Evolutionary conservation across 208 protist species (phyloP).

Genomic region (Leishmania arabica): DNA sequence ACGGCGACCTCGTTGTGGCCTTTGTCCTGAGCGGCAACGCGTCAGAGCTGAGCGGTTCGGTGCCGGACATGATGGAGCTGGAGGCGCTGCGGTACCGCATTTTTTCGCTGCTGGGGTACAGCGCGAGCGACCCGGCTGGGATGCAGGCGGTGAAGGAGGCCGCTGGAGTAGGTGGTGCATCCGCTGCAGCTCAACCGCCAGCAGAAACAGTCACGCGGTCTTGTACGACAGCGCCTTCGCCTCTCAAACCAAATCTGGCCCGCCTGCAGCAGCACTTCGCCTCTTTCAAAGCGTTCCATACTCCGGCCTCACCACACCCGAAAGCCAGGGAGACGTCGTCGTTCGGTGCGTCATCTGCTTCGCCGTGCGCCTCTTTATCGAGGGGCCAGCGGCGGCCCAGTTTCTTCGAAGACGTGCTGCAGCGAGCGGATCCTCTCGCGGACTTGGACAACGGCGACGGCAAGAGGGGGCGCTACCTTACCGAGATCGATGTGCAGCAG

Average conservation of each 20-base stretch:
- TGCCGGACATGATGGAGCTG: slow-evolving; percentile 77
- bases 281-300: slow-evolving; percentile 21
- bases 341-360: background rate
- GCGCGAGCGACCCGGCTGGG: slow-evolving; percentile 36
- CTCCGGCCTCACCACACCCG: background rate
- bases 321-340: background rate
- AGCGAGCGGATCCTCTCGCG: slow-evolving; percentile 9
- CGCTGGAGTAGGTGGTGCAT: slow-evolving; percentile 2
- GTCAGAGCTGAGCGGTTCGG: slow-evolving; percentile 52
- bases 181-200: background rate
- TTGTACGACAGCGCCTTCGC: background rate
- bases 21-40: slow-evolving; percentile 63
- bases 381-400: slow-evolving; percentile 16
- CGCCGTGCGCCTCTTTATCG: slow-evolving; percentile 8
- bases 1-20: slow-evolving; percentile 77
- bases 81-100: slow-evolving; percentile 81
- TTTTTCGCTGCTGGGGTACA: slow-evolving; percentile 72
- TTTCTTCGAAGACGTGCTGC: slow-evolving; percentile 34
- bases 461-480: slow-evolving; percentile 11
- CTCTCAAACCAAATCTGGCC: background rate
- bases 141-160: slow-evolving; percentile 27
- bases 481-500: slow-evolving; percentile 13
- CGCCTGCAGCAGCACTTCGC: slow-evolving; percentile 13
- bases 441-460: slow-evolving; percentile 6
- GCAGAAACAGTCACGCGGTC: background rate